A percentile compares a stretch with the other conserved stretches of the same genome.
phyloP scores from a whole-genome alignment of 441 rosid genomes.

The Aquilaria agallochum region DNA sequence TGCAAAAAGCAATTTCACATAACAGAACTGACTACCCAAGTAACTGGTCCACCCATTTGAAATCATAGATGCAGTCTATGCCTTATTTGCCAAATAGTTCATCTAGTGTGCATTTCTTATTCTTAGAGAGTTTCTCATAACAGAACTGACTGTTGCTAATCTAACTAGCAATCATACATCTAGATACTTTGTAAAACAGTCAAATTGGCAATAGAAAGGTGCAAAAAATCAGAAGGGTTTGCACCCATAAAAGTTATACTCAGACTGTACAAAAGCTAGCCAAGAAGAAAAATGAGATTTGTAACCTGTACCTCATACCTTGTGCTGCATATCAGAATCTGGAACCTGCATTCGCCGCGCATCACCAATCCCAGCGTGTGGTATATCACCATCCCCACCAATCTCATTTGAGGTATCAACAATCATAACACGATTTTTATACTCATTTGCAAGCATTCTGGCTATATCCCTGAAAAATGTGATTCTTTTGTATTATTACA shows the following conservation, averaged over 20 bases:
- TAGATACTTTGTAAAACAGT: too few relatives aligned
- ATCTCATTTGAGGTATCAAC: slow-evolving; percentile 97
- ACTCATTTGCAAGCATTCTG: slow-evolving; percentile 86
- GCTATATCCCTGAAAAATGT: slow-evolving; percentile 69
- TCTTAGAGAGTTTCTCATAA: too few relatives aligned
- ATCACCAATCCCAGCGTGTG: slow-evolving; percentile 90
- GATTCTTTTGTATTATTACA: slow-evolving; percentile 10
- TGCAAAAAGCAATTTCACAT: background rate
- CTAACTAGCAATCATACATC: too few relatives aligned
- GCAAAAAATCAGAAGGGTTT: background rate
- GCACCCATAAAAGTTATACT: too few relatives aligned
- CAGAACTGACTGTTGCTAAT: too few relatives aligned
- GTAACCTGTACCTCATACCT: slow-evolving; percentile 38
- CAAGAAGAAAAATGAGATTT: slow-evolving; percentile 3
- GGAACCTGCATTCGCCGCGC: slow-evolving; percentile 98
- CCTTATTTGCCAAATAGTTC: too few relatives aligned
- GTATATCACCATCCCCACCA: slow-evolving; percentile 98
- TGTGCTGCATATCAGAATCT: slow-evolving; percentile 77
- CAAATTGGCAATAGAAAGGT: background rate
- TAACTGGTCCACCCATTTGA: too few relatives aligned
- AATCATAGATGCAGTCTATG: too few relatives aligned
- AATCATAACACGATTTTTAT: slow-evolving; percentile 85
- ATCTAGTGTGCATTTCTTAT: too few relatives aligned
- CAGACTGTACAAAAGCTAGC: too few relatives aligned
- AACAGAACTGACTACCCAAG: background rate